Evolutionary conservation across 352 stramenopile genomes (phyloP), one percentile per base, ranked within the genome.

Genomic region (Phytophthora melonis): DNA sequence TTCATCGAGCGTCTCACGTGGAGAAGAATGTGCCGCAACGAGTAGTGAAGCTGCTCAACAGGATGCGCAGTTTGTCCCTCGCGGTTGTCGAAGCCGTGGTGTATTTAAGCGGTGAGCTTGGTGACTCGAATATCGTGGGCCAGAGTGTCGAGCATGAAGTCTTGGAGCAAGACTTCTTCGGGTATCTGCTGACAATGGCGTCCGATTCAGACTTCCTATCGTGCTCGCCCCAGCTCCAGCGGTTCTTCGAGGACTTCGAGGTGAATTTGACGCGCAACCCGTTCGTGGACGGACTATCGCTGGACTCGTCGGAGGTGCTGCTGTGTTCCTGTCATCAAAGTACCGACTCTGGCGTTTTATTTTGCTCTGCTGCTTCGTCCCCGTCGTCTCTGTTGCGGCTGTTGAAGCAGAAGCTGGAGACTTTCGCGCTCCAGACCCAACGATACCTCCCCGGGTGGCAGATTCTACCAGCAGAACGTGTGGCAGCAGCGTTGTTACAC

Each of bases 251-350:
- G 27, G 63, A 75, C n/a, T 77, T 82, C 18, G 72, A 82, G 11
- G 80, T 83, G 8, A 79, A 68, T 30, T 74, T 90, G 47, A 50
- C 79, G 9, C 79, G 87, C 14, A 93, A 93, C 47, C 87, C 87
- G 30, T 75, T 93, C 16, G 56, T 92, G 6, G 87, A 93, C 41
- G 87, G 84, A 34, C 75, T 93, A 6, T 75, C 87, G 1, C 69
- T 93, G 11, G 84, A 92, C n/a, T 83, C 84, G 25, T 91, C 82
- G 19, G 87, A 93, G 72, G 67, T 93, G 41, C 43, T 93, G 71
- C 69, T 93, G 3, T 92, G 84, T 23, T 84, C 83, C 1, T 93
- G 87, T 50, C 81, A 92, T 39, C 73, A 78, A 49, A 68, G 71
- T 16, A 66, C 74, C 3, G 30, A 68, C 0, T 78, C 75, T 6